Conservation (phyloP, 371 early-diverging fungal genomes). For the Mucor plumbeus region DNA sequence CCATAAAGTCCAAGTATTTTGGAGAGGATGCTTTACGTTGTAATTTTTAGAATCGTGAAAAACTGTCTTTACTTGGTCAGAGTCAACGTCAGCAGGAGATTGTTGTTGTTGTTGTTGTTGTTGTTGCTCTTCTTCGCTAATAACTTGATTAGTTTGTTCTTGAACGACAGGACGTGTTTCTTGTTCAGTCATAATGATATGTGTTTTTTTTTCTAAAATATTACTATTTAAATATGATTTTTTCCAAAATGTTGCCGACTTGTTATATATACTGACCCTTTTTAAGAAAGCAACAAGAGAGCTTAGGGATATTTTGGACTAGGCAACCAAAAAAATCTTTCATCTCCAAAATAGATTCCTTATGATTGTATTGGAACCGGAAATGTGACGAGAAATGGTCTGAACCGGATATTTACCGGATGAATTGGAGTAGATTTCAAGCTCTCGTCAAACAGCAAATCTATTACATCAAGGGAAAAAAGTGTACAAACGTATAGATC, state of each 20-base stretch:
- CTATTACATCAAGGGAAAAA: slow-evolving; percentile 11
- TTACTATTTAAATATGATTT: neutral
- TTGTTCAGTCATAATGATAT: slow-evolving; percentile 26
- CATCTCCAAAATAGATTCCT: neutral
- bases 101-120: slow-evolving; percentile 5
- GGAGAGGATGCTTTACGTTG: slow-evolving; percentile 89
- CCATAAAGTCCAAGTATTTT: slow-evolving; percentile 93
- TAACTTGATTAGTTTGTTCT: slow-evolving; percentile 2
- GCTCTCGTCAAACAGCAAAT: slow-evolving; percentile 6
- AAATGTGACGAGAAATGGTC: neutral
- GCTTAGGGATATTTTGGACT: neutral
- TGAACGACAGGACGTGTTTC: slow-evolving; percentile 32
- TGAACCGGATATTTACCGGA: slow-evolving; percentile 1
- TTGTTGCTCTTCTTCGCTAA: slow-evolving; percentile 15
- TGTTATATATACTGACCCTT: neutral
- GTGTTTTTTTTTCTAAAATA: neutral
- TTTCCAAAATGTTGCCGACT: neutral
- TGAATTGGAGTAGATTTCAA: neutral
- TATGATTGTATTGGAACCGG: neutral
- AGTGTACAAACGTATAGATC: slow-evolving; percentile 15
- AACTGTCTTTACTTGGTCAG: slow-evolving; percentile 67
- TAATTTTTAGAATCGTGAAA: slow-evolving; percentile 70
- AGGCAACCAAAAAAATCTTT: slow-evolving; percentile 3
- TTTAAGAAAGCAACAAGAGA: neutral
- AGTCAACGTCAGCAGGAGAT: slow-evolving; percentile 30